phyloP scores from a whole-genome alignment of 371 early-diverging fungal species.

The Mucor circinelloides region DNA sequence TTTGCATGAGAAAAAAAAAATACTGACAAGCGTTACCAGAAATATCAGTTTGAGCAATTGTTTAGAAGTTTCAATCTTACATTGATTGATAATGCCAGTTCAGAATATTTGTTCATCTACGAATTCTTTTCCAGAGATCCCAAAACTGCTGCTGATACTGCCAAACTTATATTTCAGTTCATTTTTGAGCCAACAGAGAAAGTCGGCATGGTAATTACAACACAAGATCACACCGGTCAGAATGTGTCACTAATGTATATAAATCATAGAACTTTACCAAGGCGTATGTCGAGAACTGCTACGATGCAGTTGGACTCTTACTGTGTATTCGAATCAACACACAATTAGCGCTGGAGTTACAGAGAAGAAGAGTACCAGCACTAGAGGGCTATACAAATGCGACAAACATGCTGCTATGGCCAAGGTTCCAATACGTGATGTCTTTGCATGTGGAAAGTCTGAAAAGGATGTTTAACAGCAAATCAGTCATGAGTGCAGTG shows the following conservation, averaged over 20 bases:
- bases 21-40: constrained; percentile 31
- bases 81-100: constrained; percentile 89
- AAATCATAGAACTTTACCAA: constrained; percentile 65
- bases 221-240: background rate
- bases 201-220: constrained; percentile 61
- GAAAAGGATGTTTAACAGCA: constrained; percentile 65
- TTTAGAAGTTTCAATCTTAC: constrained; percentile 87
- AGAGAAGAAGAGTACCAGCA: constrained; percentile 77
- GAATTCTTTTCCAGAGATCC: constrained; percentile 81
- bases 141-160: constrained; percentile 45
- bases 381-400: constrained; percentile 84
- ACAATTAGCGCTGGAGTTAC: constrained; percentile 80
- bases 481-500: constrained; percentile 52
- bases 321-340: constrained; percentile 87
- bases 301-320: constrained; percentile 88
- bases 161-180: constrained; percentile 61
- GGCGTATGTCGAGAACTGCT: constrained; percentile 71
- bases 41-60: constrained; percentile 74
- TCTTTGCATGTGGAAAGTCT: constrained; percentile 87
- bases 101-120: constrained; percentile 87
- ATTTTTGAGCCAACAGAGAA: constrained; percentile 86
- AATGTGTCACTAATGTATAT: background rate
- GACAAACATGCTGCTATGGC: constrained; percentile 92
- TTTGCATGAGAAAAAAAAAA: background rate
- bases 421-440: constrained; percentile 86